Evolutionary conservation across 257 asterid genomes (phyloP).

Genomic region (Solanum boliviense): DNA sequence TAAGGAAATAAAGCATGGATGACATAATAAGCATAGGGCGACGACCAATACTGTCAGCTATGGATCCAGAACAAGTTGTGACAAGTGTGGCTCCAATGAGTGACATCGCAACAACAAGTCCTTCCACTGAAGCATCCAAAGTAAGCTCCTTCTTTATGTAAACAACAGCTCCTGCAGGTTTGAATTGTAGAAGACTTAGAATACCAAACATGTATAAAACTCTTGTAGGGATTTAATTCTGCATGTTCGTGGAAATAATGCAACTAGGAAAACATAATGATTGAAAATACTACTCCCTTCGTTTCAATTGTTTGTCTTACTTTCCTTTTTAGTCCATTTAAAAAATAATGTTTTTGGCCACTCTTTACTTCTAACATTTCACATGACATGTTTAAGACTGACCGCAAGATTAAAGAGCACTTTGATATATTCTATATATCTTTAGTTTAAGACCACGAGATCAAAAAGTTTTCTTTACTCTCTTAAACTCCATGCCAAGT

Average conservation of each 20-base stretch:
- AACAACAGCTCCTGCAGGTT: slow-evolving; percentile 45
- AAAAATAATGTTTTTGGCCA: not conserved
- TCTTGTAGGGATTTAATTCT: not conserved
- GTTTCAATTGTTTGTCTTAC: not conserved
- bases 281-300: not conserved
- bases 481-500: not conserved
- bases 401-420: not conserved
- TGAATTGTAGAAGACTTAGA: not conserved
- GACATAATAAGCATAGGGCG: slow-evolving; percentile 78
- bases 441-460: not conserved
- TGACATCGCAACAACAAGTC: slow-evolving; percentile 73
- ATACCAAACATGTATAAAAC: not conserved
- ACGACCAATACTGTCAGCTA: slow-evolving; percentile 55
- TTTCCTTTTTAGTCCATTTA: not conserved
- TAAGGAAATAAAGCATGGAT: slow-evolving; percentile 53
- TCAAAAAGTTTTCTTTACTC: not conserved
- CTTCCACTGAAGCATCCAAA: slow-evolving; percentile 41
- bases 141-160: slow-evolving; percentile 57
- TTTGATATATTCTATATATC: not conserved
- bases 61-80: slow-evolving; percentile 72
- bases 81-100: slow-evolving; percentile 73
- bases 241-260: not conserved
- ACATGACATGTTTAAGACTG: not conserved
- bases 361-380: not conserved
- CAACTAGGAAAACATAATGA: not conserved